These are phyloP conservation scores for Naegleria fowleri DNA, from an alignment of 208 protist species.

Conservation along the genomic window DNA sequence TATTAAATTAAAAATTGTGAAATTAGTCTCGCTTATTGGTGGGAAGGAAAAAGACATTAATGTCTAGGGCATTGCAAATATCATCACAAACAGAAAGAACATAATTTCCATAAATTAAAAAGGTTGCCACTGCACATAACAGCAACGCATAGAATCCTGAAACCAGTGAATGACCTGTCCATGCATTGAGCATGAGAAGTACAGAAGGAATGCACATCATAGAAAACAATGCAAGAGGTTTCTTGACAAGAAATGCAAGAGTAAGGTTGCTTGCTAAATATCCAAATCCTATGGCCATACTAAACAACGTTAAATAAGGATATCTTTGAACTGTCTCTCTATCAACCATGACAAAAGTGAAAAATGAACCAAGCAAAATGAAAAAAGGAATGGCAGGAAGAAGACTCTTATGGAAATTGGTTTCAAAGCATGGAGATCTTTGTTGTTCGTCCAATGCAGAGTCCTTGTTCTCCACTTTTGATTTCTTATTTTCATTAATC, in stretches of 20 bases:
- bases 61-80: neutral
- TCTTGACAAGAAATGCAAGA: conserved; percentile 1
- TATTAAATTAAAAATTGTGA: no score
- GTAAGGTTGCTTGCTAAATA: conserved; percentile 3
- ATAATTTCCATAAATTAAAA: neutral
- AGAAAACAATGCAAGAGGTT: neutral
- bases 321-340: neutral
- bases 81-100: neutral
- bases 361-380: neutral
- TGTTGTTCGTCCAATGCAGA: neutral
- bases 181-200: neutral
- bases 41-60: neutral
- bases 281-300: neutral
- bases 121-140: neutral
- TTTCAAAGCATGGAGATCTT: neutral
- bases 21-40: neutral
- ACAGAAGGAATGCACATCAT: neutral
- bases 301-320: neutral
- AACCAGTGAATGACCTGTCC: neutral
- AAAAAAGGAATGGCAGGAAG: neutral
- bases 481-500: neutral
- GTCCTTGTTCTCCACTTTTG: neutral
- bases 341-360: neutral
- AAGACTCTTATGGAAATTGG: neutral
- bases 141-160: neutral